Evolutionary conservation across 2,329 filamentous ascomycete species (phyloP).

Genomic region (Aspergillus tanneri): DNA sequence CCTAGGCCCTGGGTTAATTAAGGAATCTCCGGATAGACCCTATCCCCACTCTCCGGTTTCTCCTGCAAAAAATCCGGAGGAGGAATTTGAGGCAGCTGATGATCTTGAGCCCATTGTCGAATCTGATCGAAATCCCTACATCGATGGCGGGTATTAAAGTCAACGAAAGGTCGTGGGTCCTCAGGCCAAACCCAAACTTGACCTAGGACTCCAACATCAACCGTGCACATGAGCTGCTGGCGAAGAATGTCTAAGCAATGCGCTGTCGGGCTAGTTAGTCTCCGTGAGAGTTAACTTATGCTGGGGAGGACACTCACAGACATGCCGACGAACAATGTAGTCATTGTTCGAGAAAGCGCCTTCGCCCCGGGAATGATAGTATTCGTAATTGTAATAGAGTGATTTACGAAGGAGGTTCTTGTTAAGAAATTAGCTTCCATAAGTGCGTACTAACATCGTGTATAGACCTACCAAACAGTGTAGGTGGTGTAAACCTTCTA

Average conservation of each 20-base stretch:
- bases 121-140: constrained; percentile 43
- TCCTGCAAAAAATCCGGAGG: constrained; percentile 3
- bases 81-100: constrained; percentile 4
- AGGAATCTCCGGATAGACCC: constrained; percentile 4
- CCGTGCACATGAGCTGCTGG: constrained; percentile 62
- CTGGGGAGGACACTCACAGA: constrained; percentile 48
- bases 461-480: constrained; percentile 53
- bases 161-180: constrained; percentile 53
- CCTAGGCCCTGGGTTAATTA: too few species aligned
- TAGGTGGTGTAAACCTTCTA: constrained; percentile 36
- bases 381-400: constrained; percentile 60
- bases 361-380: constrained; percentile 53
- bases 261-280: constrained; percentile 29
- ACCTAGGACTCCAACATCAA: constrained; percentile 59
- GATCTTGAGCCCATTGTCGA: constrained; percentile 7
- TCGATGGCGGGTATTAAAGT: constrained; percentile 60
- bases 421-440: too few species aligned
- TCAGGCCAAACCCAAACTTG: constrained; percentile 56
- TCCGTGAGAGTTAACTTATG: neutral
- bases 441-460: too few species aligned
- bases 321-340: constrained; percentile 55
- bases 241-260: constrained; percentile 62
- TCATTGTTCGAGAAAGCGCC: constrained; percentile 59
- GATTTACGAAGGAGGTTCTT: constrained; percentile 61
- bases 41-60: constrained; percentile 2